Percentiles rank a stretch among this genome's conserved stretches.
These are phyloP conservation scores for Aspergillus sp. DNA, from an alignment of 2,329 filamentous ascomycete species.

Conservation along the genomic window DNA sequence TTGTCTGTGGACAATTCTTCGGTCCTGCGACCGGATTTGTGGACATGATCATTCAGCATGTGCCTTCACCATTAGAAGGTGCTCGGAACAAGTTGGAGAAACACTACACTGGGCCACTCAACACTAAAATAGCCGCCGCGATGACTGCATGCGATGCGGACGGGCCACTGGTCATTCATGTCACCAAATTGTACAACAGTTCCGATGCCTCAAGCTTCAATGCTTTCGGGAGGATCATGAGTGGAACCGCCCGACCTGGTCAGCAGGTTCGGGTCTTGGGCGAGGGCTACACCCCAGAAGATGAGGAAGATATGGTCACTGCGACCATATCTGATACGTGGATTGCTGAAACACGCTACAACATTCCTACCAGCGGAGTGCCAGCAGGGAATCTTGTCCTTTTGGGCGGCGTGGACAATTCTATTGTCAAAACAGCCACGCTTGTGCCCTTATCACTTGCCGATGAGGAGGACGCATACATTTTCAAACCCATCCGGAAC, in stretches of 20 bases:
- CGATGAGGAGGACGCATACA: conserved; percentile 88
- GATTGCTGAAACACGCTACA: conserved; percentile 91
- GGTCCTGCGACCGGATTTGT: conserved; percentile 86
- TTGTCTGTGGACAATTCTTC: conserved; percentile 95
- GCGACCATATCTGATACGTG: conserved; percentile 83
- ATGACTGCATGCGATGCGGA: conserved; percentile 85
- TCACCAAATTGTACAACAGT: conserved; percentile 91
- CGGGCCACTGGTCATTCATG: conserved; percentile 84
- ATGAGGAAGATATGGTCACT: conserved; percentile 94
- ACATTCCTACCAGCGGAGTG: conserved; percentile 84
- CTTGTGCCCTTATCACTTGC: conserved; percentile 77
- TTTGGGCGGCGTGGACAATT: conserved; percentile 92
- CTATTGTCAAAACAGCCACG: conserved; percentile 95
- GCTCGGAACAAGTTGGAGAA: conserved; percentile 74
- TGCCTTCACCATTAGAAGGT: conserved; percentile 81
- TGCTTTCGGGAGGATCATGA: conserved; percentile 87
- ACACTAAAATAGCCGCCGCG: conserved; percentile 74
- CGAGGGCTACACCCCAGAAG: conserved; percentile 92
- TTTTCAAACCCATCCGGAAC: conserved; percentile 89
- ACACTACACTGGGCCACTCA: conserved; percentile 88
- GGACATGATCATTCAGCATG: conserved; percentile 88
- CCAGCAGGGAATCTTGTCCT: conserved; percentile 92
- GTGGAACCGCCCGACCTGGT: conserved; percentile 80
- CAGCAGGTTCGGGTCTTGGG: conserved; percentile 86
- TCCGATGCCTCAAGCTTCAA: conserved; percentile 88